Base-by-base conservation (phyloP, 306 rosid genomes). In the Lablab purpureus region DNA sequence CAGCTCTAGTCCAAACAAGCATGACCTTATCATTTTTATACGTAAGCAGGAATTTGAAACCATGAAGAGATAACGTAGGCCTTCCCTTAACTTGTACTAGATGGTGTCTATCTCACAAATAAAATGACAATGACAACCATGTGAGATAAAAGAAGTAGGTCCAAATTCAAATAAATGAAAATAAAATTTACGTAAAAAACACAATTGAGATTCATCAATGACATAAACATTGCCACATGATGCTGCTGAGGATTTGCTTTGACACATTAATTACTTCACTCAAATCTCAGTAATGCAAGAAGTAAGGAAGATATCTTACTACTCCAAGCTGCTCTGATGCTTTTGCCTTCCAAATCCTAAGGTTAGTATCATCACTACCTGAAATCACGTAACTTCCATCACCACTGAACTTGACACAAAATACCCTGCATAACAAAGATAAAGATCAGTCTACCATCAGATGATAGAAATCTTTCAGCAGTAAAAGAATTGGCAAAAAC, bases 281-380 rank as follows among this genome's bases (percentile, higher is more conserved):
- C 51, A 75, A 64, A 32, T 17, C 13, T 62, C 8, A 23, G 64
- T 13, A 55, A 71, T 11, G 64, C 19, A 62, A 65, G 27, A 46
- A 54, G 37, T 21, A 54, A 80, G 76, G 49, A 72, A 67, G 81
- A 77, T 5, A 67, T 82, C 97, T 90, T 90, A 95, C 98, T 6
- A 95, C 97, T 85, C 99, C 99, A 72, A 95, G 82, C 83, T 95
- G 98, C 59, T 95, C 98, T 13, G 99, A 91, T 81, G 98, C 98
- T 77, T 85, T 95, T 65, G 99, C 95, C 89, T 95, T 92, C 99
- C 99, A 95, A 73, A 95, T 91, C 86, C 99, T 91, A 67, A 95
- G 94, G 85, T 95, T 92, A 54, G 97, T 84, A 85, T 95, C 99
- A 62, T 95, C 99, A 76, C 98, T 95, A 63, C 99, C 99, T 1